These are phyloP conservation scores for Physcomitrellopsis africana DNA, from an alignment of 225 moss, liverwort and hornwort genomes.

Conservation along the genomic window DNA sequence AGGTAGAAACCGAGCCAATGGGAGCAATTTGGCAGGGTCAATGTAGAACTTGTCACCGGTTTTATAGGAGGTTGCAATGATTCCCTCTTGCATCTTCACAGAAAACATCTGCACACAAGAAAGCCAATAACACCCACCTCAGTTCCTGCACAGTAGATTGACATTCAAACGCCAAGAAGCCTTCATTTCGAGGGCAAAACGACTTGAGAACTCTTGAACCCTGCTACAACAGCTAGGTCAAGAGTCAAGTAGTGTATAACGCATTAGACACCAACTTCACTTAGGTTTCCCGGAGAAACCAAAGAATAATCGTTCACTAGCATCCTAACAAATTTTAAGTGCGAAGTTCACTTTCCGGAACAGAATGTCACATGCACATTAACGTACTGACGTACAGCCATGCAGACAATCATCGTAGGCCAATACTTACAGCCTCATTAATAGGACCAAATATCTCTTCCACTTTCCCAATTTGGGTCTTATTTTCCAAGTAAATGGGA, in stretches of 20 bases:
- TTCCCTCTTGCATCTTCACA: constrained; percentile 98
- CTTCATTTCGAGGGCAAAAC: not conserved
- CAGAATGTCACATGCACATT: not conserved
- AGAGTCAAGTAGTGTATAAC: too few relatives aligned
- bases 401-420: not conserved
- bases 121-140: not conserved
- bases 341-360: not conserved
- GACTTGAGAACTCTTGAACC: not conserved
- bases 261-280: too few relatives aligned
- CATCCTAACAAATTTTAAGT: not conserved
- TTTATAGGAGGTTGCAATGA: constrained; percentile 84
- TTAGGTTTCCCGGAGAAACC: too few relatives aligned
- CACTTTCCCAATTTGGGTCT: constrained; percentile 94
- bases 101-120: constrained; percentile 78
- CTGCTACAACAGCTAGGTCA: too few relatives aligned
- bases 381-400: not conserved
- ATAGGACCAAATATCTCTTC: constrained; percentile 99
- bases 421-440: constrained; percentile 85
- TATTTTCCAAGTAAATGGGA: constrained; percentile 89
- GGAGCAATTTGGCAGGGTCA: constrained; percentile 90
- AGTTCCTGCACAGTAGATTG: not conserved
- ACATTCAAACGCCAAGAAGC: not conserved
- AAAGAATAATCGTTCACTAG: not conserved
- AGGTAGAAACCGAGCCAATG: constrained; percentile 89
- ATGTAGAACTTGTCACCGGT: constrained; percentile 93